A percentile compares a stretch with the other conserved stretches of the same genome.
Evolutionary conservation across 2,329 filamentous ascomycete species (phyloP).

Genomic region (Zarea fungicola): DNA sequence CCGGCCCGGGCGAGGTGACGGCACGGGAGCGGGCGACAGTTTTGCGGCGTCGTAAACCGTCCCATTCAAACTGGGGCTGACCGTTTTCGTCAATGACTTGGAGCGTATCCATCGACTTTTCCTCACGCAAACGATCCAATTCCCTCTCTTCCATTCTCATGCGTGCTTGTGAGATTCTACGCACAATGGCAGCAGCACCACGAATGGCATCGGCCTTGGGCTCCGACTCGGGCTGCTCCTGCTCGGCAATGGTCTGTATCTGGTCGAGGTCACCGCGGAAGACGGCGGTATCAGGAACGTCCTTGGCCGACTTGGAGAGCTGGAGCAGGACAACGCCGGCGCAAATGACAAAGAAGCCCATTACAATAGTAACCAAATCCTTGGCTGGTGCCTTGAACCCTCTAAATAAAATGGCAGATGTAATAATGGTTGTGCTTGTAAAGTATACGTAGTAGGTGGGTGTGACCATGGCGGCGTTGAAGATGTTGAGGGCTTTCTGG

Average conservation of each 20-base stretch:
- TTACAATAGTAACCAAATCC: constrained; percentile 81
- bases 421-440: constrained; percentile 90
- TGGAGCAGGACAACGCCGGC: constrained; percentile 87
- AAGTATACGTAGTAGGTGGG: constrained; percentile 99
- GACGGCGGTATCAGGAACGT: constrained; percentile 88
- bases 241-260: constrained; percentile 89
- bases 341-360: constrained; percentile 93
- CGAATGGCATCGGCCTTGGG: constrained; percentile 95
- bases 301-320: constrained; percentile 96
- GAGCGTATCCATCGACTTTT: constrained; percentile 66
- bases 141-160: constrained; percentile 77
- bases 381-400: constrained; percentile 84
- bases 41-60: constrained; percentile 73
- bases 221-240: constrained; percentile 93
- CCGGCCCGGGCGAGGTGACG: constrained; percentile 19
- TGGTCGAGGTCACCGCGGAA: constrained; percentile 93
- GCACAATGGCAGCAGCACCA: constrained; percentile 80
- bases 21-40: constrained; percentile 37
- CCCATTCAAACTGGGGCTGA: constrained; percentile 70
- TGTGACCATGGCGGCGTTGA: constrained; percentile 93
- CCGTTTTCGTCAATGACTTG: constrained; percentile 75
- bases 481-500: constrained; percentile 96
- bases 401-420: constrained; percentile 84
- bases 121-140: constrained; percentile 70
- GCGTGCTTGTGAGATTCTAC: constrained; percentile 70